Percentiles rank a stretch among this genome's conserved stretches.
Conservation (phyloP, 306 rosid genomes). For the Rubus parviflorus region DNA sequence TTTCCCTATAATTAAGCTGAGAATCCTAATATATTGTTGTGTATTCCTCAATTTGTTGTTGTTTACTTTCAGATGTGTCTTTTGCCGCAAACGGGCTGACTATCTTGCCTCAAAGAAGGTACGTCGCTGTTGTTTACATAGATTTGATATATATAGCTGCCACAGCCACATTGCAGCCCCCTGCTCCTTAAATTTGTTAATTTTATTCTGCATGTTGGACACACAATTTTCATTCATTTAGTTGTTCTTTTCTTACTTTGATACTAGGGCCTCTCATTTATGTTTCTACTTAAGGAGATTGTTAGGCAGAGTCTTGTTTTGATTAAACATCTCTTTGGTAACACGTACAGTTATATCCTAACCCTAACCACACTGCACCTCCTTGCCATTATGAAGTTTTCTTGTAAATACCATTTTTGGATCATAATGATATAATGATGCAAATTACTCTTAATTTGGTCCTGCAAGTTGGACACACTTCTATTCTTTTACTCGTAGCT, state of each 20-base stretch:
- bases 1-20: neutral
- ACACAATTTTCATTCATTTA: neutral
- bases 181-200: neutral
- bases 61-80: constrained; percentile 59
- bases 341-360: neutral
- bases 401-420: neutral
- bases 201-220: neutral
- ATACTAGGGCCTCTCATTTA: neutral
- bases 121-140: neutral
- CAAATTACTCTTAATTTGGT: neutral
- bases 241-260: neutral
- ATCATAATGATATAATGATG: neutral
- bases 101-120: constrained; percentile 95
- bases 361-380: neutral
- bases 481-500: too few relatives aligned
- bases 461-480: neutral
- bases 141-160: neutral
- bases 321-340: neutral
- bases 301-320: neutral
- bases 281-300: neutral
- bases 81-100: constrained; percentile 97
- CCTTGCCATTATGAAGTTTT: neutral
- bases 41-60: neutral
- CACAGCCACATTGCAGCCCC: neutral
- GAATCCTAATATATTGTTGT: neutral